Base-by-base conservation (phyloP, 495 filamentous ascomycete genomes). In the Neurospora sp. region DNA sequence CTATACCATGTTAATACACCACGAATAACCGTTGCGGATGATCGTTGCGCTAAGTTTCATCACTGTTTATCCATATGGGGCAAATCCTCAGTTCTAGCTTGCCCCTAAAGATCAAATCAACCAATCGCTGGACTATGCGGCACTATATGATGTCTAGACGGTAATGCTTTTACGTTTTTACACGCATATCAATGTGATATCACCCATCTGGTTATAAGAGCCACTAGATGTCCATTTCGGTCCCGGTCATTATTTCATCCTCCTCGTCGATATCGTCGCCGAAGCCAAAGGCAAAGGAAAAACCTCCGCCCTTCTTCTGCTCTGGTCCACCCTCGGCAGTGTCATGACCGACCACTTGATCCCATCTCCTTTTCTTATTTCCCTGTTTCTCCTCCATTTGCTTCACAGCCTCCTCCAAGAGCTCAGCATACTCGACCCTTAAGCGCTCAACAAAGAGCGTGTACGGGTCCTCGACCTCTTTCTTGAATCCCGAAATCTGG, bases 401-500 rank as follows among this genome's bases (percentile, higher is more conserved):
- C 10, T 83, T 82, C 16, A 91, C 78, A 14, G 88, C 91, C 42
- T 89, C 82, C 40, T 89, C 82, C 8, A 98, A 82, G 18, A 94
- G 79, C 0, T 89, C 86, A 3, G 93, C 91, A 76, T 92, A 85
- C 20, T 83, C 74, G 70, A 88, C 83, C 44, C 82, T 80, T 84
- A 99, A 87, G 59, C 89, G 87, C 61, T 88, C 83, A n/a, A 92
- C 84, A 79, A 98, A 97, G 8, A 91, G 83, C 18, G 86, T 84
- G 77, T 92, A 96, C 0, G 95, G 91, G 79, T 95, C 90, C 3
- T 83, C 79, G 0, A 97, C 87, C 42, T 91, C 87, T 42, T 88
- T 89, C 48, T 88, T 85, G 78, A 99, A 99, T 0, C 96, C 96
- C 35, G 92, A 94, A 10, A 97, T 89, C 74, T 96, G 93, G 39